Conservation (phyloP, 192 early-diverging fungal species). For the Backusella macrospora region DNA sequence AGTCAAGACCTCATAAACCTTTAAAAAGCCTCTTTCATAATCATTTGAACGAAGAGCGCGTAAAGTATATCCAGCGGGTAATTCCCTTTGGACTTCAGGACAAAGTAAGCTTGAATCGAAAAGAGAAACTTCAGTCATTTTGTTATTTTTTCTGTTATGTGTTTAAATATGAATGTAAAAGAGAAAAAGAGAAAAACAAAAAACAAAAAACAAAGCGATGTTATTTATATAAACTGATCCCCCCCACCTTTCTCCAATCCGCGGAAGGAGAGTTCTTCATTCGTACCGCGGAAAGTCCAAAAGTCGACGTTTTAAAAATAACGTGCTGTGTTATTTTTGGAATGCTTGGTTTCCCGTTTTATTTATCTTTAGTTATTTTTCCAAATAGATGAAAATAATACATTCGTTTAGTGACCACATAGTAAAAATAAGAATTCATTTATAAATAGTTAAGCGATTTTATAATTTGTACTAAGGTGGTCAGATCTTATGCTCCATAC, state of each 20-base stretch:
- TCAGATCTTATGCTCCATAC: too few species aligned
- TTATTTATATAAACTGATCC: not conserved
- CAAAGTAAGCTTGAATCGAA: conserved; percentile 72
- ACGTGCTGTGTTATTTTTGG: conserved; percentile 13
- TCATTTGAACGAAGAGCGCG: conserved; percentile 68
- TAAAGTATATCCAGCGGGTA: conserved; percentile 69
- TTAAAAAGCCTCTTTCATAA: conserved; percentile 75
- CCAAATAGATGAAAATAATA: too few species aligned
- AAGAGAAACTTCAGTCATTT: conserved; percentile 45
- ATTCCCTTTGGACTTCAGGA: conserved; percentile 60
- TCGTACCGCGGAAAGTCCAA: conserved; percentile 5
- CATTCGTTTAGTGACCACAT: too few species aligned
- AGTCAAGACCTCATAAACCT: conserved; percentile 69
- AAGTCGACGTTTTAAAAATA: conserved; percentile 11
- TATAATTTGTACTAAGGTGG: too few species aligned
- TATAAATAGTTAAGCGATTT: too few species aligned
- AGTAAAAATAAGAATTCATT: too few species aligned
- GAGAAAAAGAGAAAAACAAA: not conserved
- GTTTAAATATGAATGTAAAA: not conserved
- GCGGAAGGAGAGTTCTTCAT: not conserved
- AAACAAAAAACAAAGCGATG: not conserved
- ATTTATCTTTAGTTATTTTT: too few species aligned
- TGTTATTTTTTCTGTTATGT: not conserved
- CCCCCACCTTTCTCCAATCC: not conserved
- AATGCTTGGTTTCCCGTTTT: not conserved